Evolutionary conservation across 441 rosid genomes (phyloP), one percentile per base, ranked within the genome.

Genomic region (Gossypium schwendimanii): DNA sequence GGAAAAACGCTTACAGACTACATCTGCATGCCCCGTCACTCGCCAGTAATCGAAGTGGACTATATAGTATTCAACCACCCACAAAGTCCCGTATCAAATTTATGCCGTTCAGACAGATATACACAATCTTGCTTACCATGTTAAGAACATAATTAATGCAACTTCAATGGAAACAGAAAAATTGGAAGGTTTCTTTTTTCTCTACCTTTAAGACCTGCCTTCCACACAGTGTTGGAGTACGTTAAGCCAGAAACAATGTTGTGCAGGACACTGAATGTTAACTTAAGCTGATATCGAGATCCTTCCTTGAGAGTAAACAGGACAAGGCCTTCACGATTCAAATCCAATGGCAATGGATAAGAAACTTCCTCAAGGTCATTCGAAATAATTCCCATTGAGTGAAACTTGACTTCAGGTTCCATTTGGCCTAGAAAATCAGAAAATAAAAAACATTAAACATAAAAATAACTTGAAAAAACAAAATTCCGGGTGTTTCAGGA

Each of bases 381-480:
- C 17, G 87, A 83, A 62, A 87, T 73, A 18, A 87, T 85, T 69
- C 87, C 88, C 20, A 87, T 78, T 52, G 86, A 80, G 39, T 81
- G 83, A 71, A 87, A 87, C 64, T 82, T 83, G 53, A 87, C 91
- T 75, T 83, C 86, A 53, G 88, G 88, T 69, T 83, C 90, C 86
- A 76, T 75, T 80, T 82, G 82, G 17, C 79, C 88, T 83, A 67
- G 70, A n/a, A 75, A 69, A 72, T 26, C 60, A 66, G 7, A 23
- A 36, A 1, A 71, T 39, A 36, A 71, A 36, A 33, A 55, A 20
- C 10, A 44, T 18, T 14, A 9, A 79, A 28, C 23, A 21, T 44
- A 52, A 50, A 67, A 10, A 26, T 20, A 72, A 77, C 23, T 45
- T 31, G 14, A 4, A 28, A 60, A 54, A 65, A 24, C 3, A 18